Evolutionary conservation across 257 asterid species (phyloP).

Genomic region (Dorcoceras hygrometricum): DNA sequence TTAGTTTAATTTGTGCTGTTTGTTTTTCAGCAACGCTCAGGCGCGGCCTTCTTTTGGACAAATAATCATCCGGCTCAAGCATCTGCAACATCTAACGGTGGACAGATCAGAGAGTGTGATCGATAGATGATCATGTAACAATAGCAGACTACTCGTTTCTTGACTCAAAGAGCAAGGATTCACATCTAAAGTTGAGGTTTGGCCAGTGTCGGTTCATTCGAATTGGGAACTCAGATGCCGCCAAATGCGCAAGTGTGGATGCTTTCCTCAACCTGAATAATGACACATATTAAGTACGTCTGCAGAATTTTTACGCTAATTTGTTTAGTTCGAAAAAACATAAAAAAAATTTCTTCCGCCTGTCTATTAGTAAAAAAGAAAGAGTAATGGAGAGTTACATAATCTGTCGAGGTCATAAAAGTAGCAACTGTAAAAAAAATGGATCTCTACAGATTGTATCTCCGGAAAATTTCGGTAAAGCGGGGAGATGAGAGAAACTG

Average conservation of each 20-base stretch:
- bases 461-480: not conserved
- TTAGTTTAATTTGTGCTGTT: not conserved
- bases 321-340: constrained; percentile 31
- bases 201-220: constrained; percentile 80
- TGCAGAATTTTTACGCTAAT: constrained; percentile 21
- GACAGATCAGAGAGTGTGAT: constrained; percentile 37
- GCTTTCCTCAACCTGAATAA: constrained; percentile 35
- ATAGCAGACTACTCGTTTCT: constrained; percentile 31
- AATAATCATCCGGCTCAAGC: constrained; percentile 75
- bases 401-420: constrained; percentile 28
- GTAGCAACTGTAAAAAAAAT: constrained; percentile 23
- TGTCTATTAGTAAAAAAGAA: constrained; percentile 22
- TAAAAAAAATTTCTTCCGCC: constrained; percentile 28
- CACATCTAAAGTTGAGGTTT: constrained; percentile 4
- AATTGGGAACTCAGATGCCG: constrained; percentile 76
- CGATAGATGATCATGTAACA: constrained; percentile 39
- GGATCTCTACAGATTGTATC: constrained; percentile 18
- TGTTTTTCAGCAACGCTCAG: constrained; percentile 61
- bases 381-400: constrained; percentile 4
- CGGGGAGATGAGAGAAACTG: not conserved
- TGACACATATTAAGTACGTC: constrained; percentile 47
- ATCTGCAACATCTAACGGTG: constrained; percentile 57
- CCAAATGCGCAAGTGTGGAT: constrained; percentile 30
- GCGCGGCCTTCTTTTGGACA: constrained; percentile 86
- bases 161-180: constrained; percentile 34